Base-by-base conservation (phyloP, 148 eudicot genomes). In the Vaccinium vitisidaea region DNA sequence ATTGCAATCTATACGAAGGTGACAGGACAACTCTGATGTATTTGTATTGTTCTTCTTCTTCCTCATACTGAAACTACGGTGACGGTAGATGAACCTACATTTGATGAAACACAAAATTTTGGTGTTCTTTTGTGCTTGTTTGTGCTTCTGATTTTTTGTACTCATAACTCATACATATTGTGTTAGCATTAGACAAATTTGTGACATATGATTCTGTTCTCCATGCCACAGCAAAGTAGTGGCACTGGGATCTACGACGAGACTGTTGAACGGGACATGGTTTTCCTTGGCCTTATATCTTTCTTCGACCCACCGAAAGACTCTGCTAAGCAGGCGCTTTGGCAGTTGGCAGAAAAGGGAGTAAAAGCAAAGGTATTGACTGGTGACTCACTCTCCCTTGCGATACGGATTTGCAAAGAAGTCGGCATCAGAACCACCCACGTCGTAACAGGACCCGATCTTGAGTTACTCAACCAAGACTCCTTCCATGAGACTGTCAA, bases 361-460 rank as follows among this genome's bases (percentile, higher is more conserved):
- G 92, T 90, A 46, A 87, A 90, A 86, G 89, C 92, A 46, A 90
- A 90, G 81, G 92, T 90, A 16, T 58, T 90, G 73, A 90, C 92
- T 3, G 92, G 92, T 3, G 91, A 90, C 74, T 77, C 92, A 12
- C 90, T 90, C 63, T 83, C 88, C 43, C 88, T 90, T 5, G 90
- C 92, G 19, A 90, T 90, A 86, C 83, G 86, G 79, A 81, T 90
- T 13, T 90, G 92, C 87, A 84, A 88, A 85, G 92, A 90, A 79
- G 92, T 90, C 8, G 92, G 92, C 58, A 90, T 90, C 84, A 82
- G 65, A 50, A 90, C 92, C 52, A 79, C 86, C 49, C 88, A 87
- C 15, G 87, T 90, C 6, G 79, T 83, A 15, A 90, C 92, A 7
- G 92, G 92, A 74, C 91, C 91, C 0, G 89, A 83, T n/a, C 91